Evolutionary conservation across 2,329 filamentous ascomycete species (phyloP).

Genomic region (Verticillium longisporum): DNA sequence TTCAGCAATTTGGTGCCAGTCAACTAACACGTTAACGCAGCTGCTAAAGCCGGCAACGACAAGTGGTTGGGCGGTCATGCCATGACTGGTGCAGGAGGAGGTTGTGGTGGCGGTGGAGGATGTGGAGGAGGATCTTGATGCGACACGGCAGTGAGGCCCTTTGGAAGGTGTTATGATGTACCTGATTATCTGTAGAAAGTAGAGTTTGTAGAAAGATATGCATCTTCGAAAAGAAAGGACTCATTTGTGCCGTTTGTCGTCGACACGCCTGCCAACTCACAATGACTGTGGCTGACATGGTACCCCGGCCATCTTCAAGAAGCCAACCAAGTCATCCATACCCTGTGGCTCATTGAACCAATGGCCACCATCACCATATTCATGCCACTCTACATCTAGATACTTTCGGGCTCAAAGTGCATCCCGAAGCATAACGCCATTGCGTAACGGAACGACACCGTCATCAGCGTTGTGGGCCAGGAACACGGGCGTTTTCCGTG

Average conservation of each 20-base stretch:
- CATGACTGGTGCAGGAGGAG: conserved; percentile 14
- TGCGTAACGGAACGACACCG: conserved; percentile 16
- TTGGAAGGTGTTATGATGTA: not conserved
- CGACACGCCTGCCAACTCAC: not conserved
- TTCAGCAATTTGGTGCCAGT: not conserved
- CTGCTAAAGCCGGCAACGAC: not conserved
- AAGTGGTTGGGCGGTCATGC: not conserved
- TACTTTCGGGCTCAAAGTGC: conserved; percentile 5
- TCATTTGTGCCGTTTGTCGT: too few relatives aligned
- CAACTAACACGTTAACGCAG: not conserved
- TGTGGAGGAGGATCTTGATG: conserved; percentile 3
- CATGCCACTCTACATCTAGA: conserved; percentile 16
- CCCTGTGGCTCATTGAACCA: conserved; percentile 20
- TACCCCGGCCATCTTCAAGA: conserved; percentile 5
- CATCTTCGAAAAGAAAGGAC: too few relatives aligned
- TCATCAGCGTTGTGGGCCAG: conserved; percentile 21
- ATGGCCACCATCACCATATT: conserved; percentile 20
- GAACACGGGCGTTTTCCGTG: conserved; percentile 15
- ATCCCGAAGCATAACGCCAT: conserved; percentile 16
- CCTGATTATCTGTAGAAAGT: not conserved
- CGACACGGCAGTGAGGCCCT: not conserved
- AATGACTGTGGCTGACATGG: not conserved
- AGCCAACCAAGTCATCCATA: conserved; percentile 14
- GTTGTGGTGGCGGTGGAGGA: conserved; percentile 9
- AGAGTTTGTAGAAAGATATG: too few relatives aligned